Evolutionary conservation across 257 asterid genomes (phyloP), one percentile per base, ranked within the genome.

Genomic region (Nemophila menziesii): DNA sequence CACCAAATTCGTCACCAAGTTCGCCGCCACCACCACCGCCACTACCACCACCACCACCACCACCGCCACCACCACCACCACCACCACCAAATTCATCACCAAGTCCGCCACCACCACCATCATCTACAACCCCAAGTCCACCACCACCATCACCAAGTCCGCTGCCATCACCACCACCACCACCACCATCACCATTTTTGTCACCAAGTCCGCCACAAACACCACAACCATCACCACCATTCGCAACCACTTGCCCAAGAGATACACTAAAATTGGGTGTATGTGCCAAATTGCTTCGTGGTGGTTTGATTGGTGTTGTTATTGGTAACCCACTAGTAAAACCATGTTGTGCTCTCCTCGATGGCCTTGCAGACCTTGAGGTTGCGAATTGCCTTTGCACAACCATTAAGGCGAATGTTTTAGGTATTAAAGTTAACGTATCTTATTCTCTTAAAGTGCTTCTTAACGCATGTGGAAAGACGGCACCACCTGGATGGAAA

Each of bases 311-410:
- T 2, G 5, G 33, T 15, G 14, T 33, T 48, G 53, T 48, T 29
- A 0, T 33, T 0, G 53, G 53, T 3, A 48, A 5, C 15, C 53
- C 53, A 4, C 24, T 43, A 11, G 33, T 16, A 5, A 27, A 22
- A 3, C 53, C 53, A 5, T 48, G 53, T 18, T 48, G 53, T 39
- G 0, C 49, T 8, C 58, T 62, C 9, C 33, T 62, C 27, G 13
- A 14, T 1, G 68, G 63, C 6, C 56, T 79, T 44, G 68, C 40
- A 14, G 82, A 79, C 17, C 54, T 70, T 0, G 82, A 75, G 26
- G 86, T 82, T 0, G 92, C 82, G 3, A 39, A 60, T 39, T 75
- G 86, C 65, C 72, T 79, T 22, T 79, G 92, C 70, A 79, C 78
- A 5, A 86, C 86, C 34, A 55, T 79, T 36, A 72, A 62, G 51